Conservation (phyloP, 306 rosid species). For the Quercus bicolor region DNA sequence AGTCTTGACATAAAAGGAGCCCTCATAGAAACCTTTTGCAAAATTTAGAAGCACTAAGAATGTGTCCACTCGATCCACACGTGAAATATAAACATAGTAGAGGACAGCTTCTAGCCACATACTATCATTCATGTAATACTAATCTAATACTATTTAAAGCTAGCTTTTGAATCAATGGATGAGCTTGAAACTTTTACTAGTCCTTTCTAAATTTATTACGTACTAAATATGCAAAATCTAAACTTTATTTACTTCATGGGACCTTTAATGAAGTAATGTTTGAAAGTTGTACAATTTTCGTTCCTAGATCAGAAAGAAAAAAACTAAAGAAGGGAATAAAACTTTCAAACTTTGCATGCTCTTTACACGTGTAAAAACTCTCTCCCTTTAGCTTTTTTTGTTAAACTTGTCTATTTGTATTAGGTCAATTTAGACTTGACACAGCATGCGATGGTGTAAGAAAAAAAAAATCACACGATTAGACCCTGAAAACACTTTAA, state of each 20-base stretch:
- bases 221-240: background rate
- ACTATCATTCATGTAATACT: background rate
- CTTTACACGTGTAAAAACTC: slow-evolving; percentile 20
- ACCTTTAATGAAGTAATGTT: background rate
- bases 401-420: slow-evolving; percentile 17
- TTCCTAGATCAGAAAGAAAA: slow-evolving; percentile 6
- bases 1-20: slow-evolving; percentile 16
- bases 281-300: slow-evolving; percentile 2
- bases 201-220: slow-evolving; percentile 4
- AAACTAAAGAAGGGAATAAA: background rate
- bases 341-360: background rate
- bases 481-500: too few species aligned
- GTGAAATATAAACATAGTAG: slow-evolving; percentile 10
- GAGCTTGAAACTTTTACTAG: background rate
- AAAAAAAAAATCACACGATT: too few species aligned
- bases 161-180: background rate
- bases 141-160: background rate
- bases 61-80: slow-evolving; percentile 20
- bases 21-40: slow-evolving; percentile 9
- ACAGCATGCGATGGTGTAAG: too few species aligned
- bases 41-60: slow-evolving; percentile 25
- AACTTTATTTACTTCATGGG: background rate
- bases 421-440: slow-evolving; percentile 1
- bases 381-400: background rate
- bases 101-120: background rate